Conservation (phyloP, 192 early-diverging fungal species). For the Rhizoclosmatium sp. region DNA sequence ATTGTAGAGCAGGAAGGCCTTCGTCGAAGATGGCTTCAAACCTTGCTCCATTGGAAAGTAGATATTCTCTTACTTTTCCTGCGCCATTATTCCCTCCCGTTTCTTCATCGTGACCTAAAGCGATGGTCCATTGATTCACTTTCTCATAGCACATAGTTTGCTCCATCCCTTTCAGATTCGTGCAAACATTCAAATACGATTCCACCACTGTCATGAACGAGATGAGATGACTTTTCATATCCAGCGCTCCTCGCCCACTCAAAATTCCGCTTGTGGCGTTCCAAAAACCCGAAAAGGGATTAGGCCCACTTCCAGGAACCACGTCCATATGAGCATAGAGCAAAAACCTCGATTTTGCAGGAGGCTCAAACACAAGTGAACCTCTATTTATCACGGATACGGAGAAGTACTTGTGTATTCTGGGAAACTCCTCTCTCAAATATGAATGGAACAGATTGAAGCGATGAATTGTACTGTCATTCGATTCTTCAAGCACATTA, state of each 20-base stretch:
- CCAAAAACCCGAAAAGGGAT: not conserved
- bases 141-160: not conserved
- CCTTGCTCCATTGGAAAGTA: not conserved
- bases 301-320: not conserved
- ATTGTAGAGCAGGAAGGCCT: not conserved
- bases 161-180: no score
- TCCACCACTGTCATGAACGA: not conserved
- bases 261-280: not conserved
- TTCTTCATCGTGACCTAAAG: slow-evolving; percentile 6
- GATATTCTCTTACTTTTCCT: not conserved
- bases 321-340: slow-evolving; percentile 11
- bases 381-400: not conserved
- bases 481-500: not conserved
- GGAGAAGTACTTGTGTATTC: not conserved
- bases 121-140: slow-evolving; percentile 3
- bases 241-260: not conserved
- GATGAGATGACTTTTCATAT: not conserved
- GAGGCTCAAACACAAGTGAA: not conserved
- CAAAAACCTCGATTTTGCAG: not conserved
- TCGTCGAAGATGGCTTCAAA: not conserved
- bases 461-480: not conserved
- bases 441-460: not conserved
- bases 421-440: slow-evolving; percentile 1
- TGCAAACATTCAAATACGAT: not conserved
- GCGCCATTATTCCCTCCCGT: not conserved